Evolutionary conservation across 2,329 filamentous ascomycete species (phyloP), one percentile per base, ranked within the genome.

Genomic region (Aureobasidium sp.): DNA sequence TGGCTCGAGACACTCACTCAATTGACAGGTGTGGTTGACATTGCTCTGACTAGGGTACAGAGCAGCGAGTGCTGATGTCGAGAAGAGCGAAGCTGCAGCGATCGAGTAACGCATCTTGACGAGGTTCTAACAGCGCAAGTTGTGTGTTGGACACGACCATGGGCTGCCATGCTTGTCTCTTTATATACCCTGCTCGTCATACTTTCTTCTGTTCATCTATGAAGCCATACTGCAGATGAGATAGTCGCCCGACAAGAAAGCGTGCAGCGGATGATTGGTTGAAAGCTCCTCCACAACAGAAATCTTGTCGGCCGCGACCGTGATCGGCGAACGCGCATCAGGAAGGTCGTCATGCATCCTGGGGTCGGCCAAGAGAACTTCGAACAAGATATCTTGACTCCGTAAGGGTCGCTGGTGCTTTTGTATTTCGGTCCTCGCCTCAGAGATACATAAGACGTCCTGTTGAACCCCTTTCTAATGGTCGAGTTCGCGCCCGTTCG

Each of bases 1-100:
- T 27, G 38, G 0, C n/a, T 68, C 50, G 29, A 31, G 53, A 46
- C 27, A 29, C 67, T 17, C 67, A 80, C 76, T 72, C 17, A 84
- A 70, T 17, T 75, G 73, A 66, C 83, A 85, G 11, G 80, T 83
- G 68, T 85, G 82, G 69, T 85, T 84, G 45, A 75, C 67, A 19
- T 74, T 73, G 64, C 75, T 80, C 63, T 81, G 73, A 59, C 75
- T 73, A 57, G 43, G 43, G 4, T 79, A 79, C 5, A 79, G 70
- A 61, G 74, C 71, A 23, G 75, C 77, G 15, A 62, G 47, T 13
- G 63, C 65, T 7, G 63, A 38, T 4, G 61, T 60, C 11, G 66
- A 62, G 27, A 67, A 25, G 2, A 60, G 38, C 25, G 29, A 35
- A 49, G 47, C 49, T 27, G 59, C 37, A 50, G 43, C 43, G 27